Percentiles rank a stretch among this genome's conserved stretches.
These are phyloP conservation scores for Pythium guiyangense DNA, from an alignment of 352 stramenopile species.

Conservation along the genomic window DNA sequence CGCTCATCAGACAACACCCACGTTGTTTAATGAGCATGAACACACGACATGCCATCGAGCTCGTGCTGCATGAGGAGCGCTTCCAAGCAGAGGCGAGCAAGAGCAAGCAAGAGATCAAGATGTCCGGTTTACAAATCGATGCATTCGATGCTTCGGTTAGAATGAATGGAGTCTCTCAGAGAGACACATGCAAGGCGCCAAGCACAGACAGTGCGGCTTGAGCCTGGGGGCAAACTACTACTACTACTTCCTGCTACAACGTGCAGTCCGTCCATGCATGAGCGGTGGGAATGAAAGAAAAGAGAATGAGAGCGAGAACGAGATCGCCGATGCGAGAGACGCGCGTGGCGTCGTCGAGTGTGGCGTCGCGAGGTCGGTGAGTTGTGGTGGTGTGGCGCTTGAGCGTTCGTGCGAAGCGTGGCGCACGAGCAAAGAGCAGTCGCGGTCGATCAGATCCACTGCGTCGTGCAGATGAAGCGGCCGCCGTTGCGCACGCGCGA, in stretches of 20 bases:
- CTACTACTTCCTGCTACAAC: neutral
- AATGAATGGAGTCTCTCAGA: conserved; percentile 4
- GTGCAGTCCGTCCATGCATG: neutral
- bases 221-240: neutral
- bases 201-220: neutral
- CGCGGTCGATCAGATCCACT: conserved; percentile 57
- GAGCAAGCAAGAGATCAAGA: neutral
- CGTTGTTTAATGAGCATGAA: too few species aligned
- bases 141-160: conserved; percentile 9
- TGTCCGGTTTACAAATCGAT: conserved; percentile 11
- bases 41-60: too few species aligned
- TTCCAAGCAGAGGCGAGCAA: neutral
- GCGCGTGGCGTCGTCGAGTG: too few species aligned
- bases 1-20: too few species aligned
- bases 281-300: neutral
- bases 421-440: neutral
- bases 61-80: too few species aligned
- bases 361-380: neutral
- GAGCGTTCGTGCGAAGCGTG: neutral
- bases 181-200: conserved; percentile 2
- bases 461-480: conserved; percentile 77
- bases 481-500: conserved; percentile 78
- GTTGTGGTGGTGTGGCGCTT: neutral
- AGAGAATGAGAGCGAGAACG: too few species aligned
- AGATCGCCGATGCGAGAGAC: too few species aligned